Evolutionary conservation across 257 asterid species (phyloP).

Genomic region (Penstemon barbatus): DNA sequence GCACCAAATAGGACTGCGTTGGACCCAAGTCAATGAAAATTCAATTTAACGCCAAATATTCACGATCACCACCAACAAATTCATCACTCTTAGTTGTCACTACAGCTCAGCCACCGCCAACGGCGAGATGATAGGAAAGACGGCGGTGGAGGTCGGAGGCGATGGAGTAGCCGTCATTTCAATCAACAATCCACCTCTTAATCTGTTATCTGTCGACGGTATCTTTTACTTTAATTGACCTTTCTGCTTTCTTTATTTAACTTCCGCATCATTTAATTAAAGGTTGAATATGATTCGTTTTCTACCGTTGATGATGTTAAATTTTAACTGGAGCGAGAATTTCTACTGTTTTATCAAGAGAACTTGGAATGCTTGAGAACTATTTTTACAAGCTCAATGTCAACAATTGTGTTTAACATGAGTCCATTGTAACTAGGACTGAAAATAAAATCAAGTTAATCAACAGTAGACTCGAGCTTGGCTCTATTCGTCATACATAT

Average conservation of each 20-base stretch:
- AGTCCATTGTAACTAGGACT: no score
- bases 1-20: constrained; percentile 16
- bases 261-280: background rate
- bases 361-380: no score
- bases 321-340: background rate
- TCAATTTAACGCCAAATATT: constrained; percentile 1
- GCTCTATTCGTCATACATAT: no score
- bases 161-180: constrained; percentile 50
- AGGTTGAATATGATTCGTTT: background rate
- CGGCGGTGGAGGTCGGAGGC: constrained; percentile 39
- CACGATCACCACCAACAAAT: constrained; percentile 3
- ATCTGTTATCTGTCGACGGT: constrained; percentile 42
- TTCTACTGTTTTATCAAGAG: background rate
- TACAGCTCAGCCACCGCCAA: background rate
- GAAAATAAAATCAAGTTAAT: no score
- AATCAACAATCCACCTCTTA: constrained; percentile 51
- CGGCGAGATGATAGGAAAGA: constrained; percentile 31
- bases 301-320: background rate
- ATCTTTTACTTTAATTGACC: background rate
- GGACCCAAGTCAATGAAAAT: background rate
- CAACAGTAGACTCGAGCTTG: no score
- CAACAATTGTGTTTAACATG: no score
- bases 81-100: background rate
- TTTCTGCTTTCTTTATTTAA: background rate
- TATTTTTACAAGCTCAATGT: no score